Base-by-base conservation (phyloP, 345 rosid species). In the Conringia planisiliqua region DNA sequence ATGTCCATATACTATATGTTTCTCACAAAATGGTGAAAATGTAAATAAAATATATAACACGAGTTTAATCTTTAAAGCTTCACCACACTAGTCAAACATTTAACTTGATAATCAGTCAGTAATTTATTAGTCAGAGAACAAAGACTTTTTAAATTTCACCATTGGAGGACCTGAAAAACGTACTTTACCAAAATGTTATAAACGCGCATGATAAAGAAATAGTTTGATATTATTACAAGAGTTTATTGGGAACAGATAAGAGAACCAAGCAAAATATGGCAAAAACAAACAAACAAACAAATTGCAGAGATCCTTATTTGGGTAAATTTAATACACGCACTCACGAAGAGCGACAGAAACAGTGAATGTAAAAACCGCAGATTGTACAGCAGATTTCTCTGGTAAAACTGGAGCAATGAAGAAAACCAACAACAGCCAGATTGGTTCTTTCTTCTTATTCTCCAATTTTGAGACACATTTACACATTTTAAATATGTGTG, bases 231-330 rank as follows among this genome's bases (percentile, higher is more conserved):
- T n/a, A 55, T 50, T 50, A 50, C 60, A 68, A 17, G 14, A 20
- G 10, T 69, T 38, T 55, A 56, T 4, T 40, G 73, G 70, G 3
- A 33, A 66, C 24, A 20, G 6, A 30, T 22, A 16, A 59, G 6
- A 30, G 39, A 16, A 59, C 63, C 27, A 58, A 61, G 12, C 33
- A 62, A 27, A 50, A 36, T 32, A 50, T 50, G 46, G 54, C 54
- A 47, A 48, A 47, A 48, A n/a, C n/a, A n/a, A 63, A 29, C 30
- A 68, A 42, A 69, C 73, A 69, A 69, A 69, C 64, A 69, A 70
- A 70, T 47, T 11, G 70, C 24, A 66, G 35, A 32, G 48, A 55
- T 55, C 36, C 67, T 66, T 39, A 47, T 66, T 66, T 2, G 51
- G 35, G 44, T 20, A 65, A n/a, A 18, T 27, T 43, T 5, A 39